phyloP scores from a whole-genome alignment of 345 rosid species.

The Abelmoschus esculentus region DNA sequence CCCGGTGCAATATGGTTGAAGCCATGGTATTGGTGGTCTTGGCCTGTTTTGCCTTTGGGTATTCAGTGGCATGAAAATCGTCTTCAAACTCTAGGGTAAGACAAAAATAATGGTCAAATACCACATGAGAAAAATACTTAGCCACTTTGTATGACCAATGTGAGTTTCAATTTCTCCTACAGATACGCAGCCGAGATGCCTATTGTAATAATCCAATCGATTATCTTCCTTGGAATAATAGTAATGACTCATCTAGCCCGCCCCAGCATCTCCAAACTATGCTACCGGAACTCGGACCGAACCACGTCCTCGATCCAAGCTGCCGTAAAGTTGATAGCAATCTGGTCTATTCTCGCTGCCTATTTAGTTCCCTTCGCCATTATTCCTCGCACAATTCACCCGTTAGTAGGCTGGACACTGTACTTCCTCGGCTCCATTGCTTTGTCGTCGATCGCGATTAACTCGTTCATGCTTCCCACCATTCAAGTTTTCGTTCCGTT shows the following conservation, averaged over 20 bases:
- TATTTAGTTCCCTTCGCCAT: slow-evolving; percentile 70
- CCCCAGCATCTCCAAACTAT: slow-evolving; percentile 67
- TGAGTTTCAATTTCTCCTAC: slow-evolving; percentile 1
- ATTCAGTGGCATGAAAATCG: slow-evolving; percentile 79
- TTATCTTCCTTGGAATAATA: slow-evolving; percentile 53
- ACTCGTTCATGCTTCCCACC: slow-evolving; percentile 58
- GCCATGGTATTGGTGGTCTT: slow-evolving; percentile 99
- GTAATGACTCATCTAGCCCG: slow-evolving; percentile 56
- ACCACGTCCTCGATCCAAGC: slow-evolving; percentile 43
- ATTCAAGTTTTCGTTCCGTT: slow-evolving; percentile 50
- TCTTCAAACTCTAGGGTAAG: slow-evolving; percentile 62
- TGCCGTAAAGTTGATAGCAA: slow-evolving; percentile 45
- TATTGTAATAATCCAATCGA: slow-evolving; percentile 50
- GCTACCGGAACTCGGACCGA: slow-evolving; percentile 61
- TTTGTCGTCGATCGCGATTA: slow-evolving; percentile 52
- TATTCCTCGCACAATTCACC: slow-evolving; percentile 78
- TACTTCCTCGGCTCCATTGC: slow-evolving; percentile 69
- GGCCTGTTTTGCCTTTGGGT: slow-evolving; percentile 93
- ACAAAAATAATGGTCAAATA: neutral
- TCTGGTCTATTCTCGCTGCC: slow-evolving; percentile 68
- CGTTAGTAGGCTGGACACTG: slow-evolving; percentile 68
- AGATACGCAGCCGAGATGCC: slow-evolving; percentile 77
- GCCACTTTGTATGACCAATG: neutral
- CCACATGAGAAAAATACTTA: neutral
- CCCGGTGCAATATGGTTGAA: slow-evolving; percentile 94